Evolutionary conservation across 2,329 filamentous ascomycete genomes (phyloP).

Genomic region (Neocucurbitaria cava): DNA sequence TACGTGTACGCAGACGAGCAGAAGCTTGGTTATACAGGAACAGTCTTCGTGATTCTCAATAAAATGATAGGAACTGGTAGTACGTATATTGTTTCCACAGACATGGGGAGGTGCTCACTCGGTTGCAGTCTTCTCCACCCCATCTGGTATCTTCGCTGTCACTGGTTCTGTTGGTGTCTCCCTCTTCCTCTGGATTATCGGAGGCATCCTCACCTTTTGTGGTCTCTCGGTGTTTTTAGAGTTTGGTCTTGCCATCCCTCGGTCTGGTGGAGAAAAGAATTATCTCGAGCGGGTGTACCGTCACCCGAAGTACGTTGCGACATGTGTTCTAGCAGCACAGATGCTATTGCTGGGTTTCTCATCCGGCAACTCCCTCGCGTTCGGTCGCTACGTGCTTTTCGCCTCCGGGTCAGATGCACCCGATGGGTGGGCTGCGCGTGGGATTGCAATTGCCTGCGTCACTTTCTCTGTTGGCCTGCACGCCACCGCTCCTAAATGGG

Average conservation of each 20-base stretch:
- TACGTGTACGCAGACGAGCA: slow-evolving; percentile 42
- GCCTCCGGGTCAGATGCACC: slow-evolving; percentile 57
- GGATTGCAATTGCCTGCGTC: slow-evolving; percentile 54
- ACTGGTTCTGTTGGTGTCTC: slow-evolving; percentile 63
- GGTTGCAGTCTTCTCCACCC: slow-evolving; percentile 60
- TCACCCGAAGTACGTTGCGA: slow-evolving; percentile 65
- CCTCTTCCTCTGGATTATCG: slow-evolving; percentile 63
- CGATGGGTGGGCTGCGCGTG: slow-evolving; percentile 65
- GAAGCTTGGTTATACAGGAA: slow-evolving; percentile 43
- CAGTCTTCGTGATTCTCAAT: slow-evolving; percentile 45
- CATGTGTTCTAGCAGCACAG: slow-evolving; percentile 66
- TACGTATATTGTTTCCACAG: slow-evolving; percentile 14
- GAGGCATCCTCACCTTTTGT: slow-evolving; percentile 61
- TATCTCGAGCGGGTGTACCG: slow-evolving; percentile 70
- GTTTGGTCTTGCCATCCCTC: slow-evolving; percentile 67
- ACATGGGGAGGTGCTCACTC: slow-evolving; percentile 13
- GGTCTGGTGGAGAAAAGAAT: slow-evolving; percentile 70
- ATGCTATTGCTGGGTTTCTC: slow-evolving; percentile 69
- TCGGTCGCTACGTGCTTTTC: slow-evolving; percentile 65
- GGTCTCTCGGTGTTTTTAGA: slow-evolving; percentile 69
- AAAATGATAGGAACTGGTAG: slow-evolving; percentile 41
- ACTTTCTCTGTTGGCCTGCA: slow-evolving; percentile 65
- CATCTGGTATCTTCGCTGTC: slow-evolving; percentile 62
- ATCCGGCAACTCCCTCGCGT: slow-evolving; percentile 64
- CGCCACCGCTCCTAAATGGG: slow-evolving; percentile 62